Evolutionary conservation across 805 yeast genomes (phyloP).

Genomic region (Hanseniaspora valbyensis): DNA sequence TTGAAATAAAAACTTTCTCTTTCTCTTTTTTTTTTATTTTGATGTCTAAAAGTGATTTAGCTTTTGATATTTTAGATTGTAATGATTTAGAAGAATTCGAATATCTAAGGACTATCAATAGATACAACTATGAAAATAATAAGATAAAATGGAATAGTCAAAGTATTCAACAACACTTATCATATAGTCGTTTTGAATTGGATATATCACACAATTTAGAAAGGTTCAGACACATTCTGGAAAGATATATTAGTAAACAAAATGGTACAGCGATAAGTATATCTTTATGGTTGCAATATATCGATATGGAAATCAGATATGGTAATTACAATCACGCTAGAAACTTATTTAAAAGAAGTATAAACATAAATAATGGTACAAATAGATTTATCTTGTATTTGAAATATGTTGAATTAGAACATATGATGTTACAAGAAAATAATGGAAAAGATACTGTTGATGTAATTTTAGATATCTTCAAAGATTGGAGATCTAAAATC

Average conservation of each 20-base stretch:
- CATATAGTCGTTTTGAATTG: conserved; percentile 81
- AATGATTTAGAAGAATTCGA: conserved; percentile 70
- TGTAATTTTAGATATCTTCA: neutral
- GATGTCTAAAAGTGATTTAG: neutral
- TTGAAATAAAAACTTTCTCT: too few relatives aligned
- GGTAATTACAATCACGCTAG: conserved; percentile 80
- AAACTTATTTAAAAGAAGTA: conserved; percentile 70
- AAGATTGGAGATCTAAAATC: neutral
- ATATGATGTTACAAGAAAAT: neutral
- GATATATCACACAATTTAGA: conserved; percentile 59
- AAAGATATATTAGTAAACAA: conserved; percentile 72
- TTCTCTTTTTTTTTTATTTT: neutral
- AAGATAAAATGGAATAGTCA: conserved; percentile 62
- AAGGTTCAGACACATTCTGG: conserved; percentile 79
- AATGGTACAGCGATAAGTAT: conserved; percentile 41
- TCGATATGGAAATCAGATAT: conserved; percentile 61
- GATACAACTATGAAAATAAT: conserved; percentile 80
- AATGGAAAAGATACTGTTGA: neutral
- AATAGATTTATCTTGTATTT: conserved; percentile 79
- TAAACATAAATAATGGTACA: conserved; percentile 70
- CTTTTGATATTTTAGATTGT: conserved; percentile 31
- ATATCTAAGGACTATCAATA: conserved; percentile 62
- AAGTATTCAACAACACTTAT: conserved; percentile 49
- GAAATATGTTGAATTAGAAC: conserved; percentile 47
- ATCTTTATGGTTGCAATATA: conserved; percentile 77